These are phyloP conservation scores for Curvularia sp. DNA, from an alignment of 2,329 filamentous ascomycete species.

Conservation along the genomic window DNA sequence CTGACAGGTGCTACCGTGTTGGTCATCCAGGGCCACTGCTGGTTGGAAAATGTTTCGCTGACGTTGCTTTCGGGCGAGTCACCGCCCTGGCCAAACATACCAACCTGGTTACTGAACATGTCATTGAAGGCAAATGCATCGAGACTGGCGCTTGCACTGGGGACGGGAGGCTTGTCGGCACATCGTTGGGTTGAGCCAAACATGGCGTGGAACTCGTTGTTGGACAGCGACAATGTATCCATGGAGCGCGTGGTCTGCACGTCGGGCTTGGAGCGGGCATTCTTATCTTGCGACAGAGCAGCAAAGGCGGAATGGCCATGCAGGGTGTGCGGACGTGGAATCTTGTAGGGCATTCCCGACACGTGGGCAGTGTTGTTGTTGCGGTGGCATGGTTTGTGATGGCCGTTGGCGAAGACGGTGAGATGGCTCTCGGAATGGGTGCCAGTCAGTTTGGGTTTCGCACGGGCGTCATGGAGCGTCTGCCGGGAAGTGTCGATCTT, in stretches of 20 bases:
- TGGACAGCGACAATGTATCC: slow-evolving; percentile 48
- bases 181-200: slow-evolving; percentile 44
- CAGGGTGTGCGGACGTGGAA: slow-evolving; percentile 56
- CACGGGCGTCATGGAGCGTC: slow-evolving; percentile 55
- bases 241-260: slow-evolving; percentile 38
- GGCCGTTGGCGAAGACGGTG: slow-evolving; percentile 68
- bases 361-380: slow-evolving; percentile 70
- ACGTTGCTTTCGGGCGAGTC: slow-evolving; percentile 46
- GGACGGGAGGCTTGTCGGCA: slow-evolving; percentile 34
- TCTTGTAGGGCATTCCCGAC: slow-evolving; percentile 68
- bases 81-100: slow-evolving; percentile 37
- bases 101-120: slow-evolving; percentile 37
- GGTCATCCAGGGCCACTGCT: slow-evolving; percentile 47
- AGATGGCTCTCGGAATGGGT: slow-evolving; percentile 66
- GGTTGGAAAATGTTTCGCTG: slow-evolving; percentile 40
- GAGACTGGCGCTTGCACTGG: slow-evolving; percentile 38
- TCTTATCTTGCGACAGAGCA: slow-evolving; percentile 32
- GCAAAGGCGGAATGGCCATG: slow-evolving; percentile 45
- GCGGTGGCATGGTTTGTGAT: slow-evolving; percentile 69
- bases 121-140: slow-evolving; percentile 41
- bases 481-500: slow-evolving; percentile 53
- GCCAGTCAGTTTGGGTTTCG: slow-evolving; percentile 63
- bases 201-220: slow-evolving; percentile 47
- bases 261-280: slow-evolving; percentile 35
- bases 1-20: slow-evolving; percentile 35